Base-by-base conservation (phyloP, 2,329 filamentous ascomycete species). In the Chalaropsis ovoidea region DNA sequence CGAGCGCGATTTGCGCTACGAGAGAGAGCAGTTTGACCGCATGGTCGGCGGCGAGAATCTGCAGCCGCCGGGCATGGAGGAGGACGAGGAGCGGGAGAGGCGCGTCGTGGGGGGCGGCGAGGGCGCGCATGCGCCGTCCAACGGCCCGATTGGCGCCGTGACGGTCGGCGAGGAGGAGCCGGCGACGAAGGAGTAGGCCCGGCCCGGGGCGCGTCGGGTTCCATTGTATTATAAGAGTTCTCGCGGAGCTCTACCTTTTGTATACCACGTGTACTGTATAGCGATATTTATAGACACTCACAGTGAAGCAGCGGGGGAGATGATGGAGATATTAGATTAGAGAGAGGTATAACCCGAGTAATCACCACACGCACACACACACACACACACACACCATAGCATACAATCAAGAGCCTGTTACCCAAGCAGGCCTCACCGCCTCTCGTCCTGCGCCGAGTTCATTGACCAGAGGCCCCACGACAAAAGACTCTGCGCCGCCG, bases 1-100 rank as follows among this genome's bases (percentile, higher is more conserved):
- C 15, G 54, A 64, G 52, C 52, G 54, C n/a, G 52, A 42, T 24
- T 47, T 64, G 22, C 52, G 42, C 22, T 64, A 64, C 31, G 63
- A 64, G n/a, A 64, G 24, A 6, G 52, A 60, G 24, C 35, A 64
- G 35, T 64, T 64, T 47, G 52, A 45, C 11, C 47, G 42, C 22
- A 27, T 64, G 42, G 63, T 60, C 2, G 39, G 19, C 19, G 62
- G 31, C 15, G 49, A 49, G 45, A 41, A 31, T 39, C n/a, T 54
- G 31, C 41, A 42, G 62, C 13, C 41, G 24, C 62, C 35, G 6
- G 54, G 54, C 19, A 1, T 15, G 1, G 63, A 22, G 5, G 63
- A 64, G 31, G 63, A 61, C 1, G 22, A 19, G 13, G 24, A n/a
- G n/a, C 61, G 61, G 8, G 24, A 63, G n/a, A 17, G 43, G 43